Percentiles rank a stretch among this genome's conserved stretches.
Evolutionary conservation across 225 moss, liverwort and hornwort species (phyloP).

Genomic region (Takakia lepidozioides): DNA sequence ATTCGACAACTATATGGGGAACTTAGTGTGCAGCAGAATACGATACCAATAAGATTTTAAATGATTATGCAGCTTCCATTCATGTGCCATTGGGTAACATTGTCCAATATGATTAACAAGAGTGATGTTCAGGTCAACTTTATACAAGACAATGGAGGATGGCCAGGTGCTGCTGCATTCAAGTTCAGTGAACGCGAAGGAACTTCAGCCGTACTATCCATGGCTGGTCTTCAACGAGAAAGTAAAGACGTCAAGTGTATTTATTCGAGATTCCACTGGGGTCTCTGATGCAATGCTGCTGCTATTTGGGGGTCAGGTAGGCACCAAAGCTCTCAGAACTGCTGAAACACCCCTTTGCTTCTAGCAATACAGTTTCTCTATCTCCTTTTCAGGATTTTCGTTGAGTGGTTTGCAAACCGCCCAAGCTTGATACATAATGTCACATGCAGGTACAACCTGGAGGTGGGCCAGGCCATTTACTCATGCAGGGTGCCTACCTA

Average conservation of each 20-base stretch:
- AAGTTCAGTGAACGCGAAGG: conserved; percentile 35
- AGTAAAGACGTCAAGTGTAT: conserved; percentile 44
- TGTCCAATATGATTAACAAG: too few species aligned
- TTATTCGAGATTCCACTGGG: conserved; percentile 48
- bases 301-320: conserved; percentile 40
- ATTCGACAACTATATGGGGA: too few species aligned
- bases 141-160: conserved; percentile 45
- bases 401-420: too few species aligned
- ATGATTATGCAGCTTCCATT: too few species aligned
- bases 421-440: too few species aligned
- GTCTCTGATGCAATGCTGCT: conserved; percentile 39
- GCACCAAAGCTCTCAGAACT: background rate
- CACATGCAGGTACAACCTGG: conserved; percentile 50
- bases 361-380: too few species aligned
- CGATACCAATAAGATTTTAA: too few species aligned
- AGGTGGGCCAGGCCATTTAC: conserved; percentile 72
- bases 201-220: conserved; percentile 17
- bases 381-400: too few species aligned
- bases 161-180: conserved; percentile 46
- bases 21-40: too few species aligned
- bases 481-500: conserved; percentile 80
- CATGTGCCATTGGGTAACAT: too few species aligned
- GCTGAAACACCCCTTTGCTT: too few species aligned
- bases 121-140: conserved; percentile 28
- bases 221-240: conserved; percentile 57